Percentiles rank a stretch among this genome's conserved stretches.
These are phyloP conservation scores for Lentinula edodes DNA, from an alignment of 768 basidiomycete genomes.

Conservation along the genomic window DNA sequence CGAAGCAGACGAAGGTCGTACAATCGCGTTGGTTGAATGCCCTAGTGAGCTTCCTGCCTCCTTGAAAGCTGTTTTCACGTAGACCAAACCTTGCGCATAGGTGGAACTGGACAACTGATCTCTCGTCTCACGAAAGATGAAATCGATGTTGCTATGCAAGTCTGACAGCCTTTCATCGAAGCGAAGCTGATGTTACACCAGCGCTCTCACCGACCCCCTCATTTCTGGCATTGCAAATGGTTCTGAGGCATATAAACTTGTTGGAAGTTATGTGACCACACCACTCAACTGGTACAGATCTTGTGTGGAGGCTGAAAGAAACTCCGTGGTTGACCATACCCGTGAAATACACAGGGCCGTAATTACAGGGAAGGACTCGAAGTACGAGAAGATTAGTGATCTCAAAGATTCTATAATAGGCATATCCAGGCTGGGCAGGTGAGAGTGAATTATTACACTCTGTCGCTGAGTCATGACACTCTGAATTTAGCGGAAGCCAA, in stretches of 20 bases:
- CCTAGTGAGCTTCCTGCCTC: constrained; percentile 50
- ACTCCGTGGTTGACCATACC: neutral
- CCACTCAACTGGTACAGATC: constrained; percentile 74
- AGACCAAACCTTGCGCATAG: constrained; percentile 26
- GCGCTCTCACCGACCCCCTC: constrained; percentile 85
- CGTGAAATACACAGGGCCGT: constrained; percentile 66
- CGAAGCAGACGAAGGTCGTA: constrained; percentile 57
- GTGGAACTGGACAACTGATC: constrained; percentile 84
- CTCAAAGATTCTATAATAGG: constrained; percentile 80
- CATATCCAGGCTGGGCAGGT: constrained; percentile 87
- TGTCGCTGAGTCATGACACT: neutral
- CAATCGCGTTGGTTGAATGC: constrained; percentile 84
- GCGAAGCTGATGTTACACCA: constrained; percentile 18
- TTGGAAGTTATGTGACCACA: constrained; percentile 87
- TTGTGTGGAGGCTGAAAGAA: neutral
- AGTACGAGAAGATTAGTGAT: constrained; percentile 66
- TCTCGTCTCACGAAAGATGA: constrained; percentile 66
- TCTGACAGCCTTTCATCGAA: constrained; percentile 2
- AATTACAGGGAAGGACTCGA: constrained; percentile 74
- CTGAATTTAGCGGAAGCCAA: constrained; percentile 63
- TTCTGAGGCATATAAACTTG: constrained; percentile 80
- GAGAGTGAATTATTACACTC: constrained; percentile 4
- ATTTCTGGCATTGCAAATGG: constrained; percentile 93
- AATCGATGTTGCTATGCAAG: constrained; percentile 80
- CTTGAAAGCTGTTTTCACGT: neutral